Percentiles rank a stretch among this genome's conserved stretches.
phyloP scores from a whole-genome alignment of 2,329 filamentous ascomycete genomes.

The Colletotrichum tanaceti region DNA sequence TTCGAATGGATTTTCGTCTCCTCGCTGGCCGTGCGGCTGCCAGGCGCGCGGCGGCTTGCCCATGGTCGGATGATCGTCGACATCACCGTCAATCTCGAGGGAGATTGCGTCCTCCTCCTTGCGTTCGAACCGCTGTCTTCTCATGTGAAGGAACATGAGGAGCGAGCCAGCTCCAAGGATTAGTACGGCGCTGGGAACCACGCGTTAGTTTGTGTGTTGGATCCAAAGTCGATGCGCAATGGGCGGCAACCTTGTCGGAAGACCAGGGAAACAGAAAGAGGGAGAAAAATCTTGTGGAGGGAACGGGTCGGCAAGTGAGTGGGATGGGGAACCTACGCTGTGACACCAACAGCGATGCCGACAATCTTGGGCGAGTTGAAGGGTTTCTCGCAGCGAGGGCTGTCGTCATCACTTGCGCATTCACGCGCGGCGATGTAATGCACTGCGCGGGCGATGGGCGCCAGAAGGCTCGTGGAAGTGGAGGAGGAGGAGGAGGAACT shows the following conservation, averaged over 20 bases:
- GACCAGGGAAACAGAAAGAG: too few species aligned
- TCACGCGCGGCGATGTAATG: constrained; percentile 24
- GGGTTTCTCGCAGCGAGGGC: constrained; percentile 34
- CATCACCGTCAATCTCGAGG: constrained; percentile 34
- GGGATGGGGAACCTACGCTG: constrained; percentile 18
- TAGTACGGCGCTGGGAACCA: constrained; percentile 25
- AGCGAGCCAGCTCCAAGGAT: constrained; percentile 16
- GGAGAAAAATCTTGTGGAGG: too few species aligned
- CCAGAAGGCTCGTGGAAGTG: constrained; percentile 16
- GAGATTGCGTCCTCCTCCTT: constrained; percentile 35
- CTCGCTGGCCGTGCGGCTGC: constrained; percentile 30
- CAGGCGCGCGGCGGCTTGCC: constrained; percentile 35
- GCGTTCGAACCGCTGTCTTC: constrained; percentile 19
- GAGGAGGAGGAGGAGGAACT: not conserved
- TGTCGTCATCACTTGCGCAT: constrained; percentile 22
- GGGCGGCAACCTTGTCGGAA: not conserved
- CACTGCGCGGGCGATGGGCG: constrained; percentile 21
- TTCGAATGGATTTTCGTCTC: constrained; percentile 26
- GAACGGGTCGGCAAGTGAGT: not conserved
- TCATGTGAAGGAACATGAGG: constrained; percentile 29
- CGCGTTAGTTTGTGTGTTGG: not conserved
- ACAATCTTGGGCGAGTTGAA: constrained; percentile 31
- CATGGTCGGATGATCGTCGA: constrained; percentile 37
- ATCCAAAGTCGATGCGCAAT: not conserved
- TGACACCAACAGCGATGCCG: constrained; percentile 29